A percentile compares a stretch with the other conserved stretches of the same genome.
phyloP scores from a whole-genome alignment of 306 rosid species.

The Malus domestica region DNA sequence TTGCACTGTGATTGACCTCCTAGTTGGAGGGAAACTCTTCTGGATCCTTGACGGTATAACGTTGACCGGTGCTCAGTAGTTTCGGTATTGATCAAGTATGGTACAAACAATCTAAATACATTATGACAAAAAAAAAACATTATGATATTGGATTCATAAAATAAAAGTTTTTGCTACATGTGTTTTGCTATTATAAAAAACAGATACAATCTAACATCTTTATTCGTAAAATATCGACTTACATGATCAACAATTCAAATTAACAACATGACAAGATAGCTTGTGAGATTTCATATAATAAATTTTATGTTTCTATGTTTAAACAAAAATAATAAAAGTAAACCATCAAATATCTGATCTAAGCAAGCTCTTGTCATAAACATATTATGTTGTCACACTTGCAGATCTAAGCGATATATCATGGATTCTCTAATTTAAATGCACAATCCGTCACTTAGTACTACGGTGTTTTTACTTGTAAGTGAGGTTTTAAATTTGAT shows the following conservation, averaged over 20 bases:
- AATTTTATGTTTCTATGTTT: too few species aligned
- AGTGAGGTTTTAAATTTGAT: too few species aligned
- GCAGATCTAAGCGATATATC: background rate
- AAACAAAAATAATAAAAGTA: too few species aligned
- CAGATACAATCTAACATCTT: background rate
- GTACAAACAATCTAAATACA: background rate
- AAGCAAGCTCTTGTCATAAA: background rate
- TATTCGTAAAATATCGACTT: background rate
- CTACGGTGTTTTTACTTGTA: too few species aligned
- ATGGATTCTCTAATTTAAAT: background rate
- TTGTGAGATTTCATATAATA: background rate
- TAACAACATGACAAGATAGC: background rate
- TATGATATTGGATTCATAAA: background rate
- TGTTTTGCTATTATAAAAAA: background rate
- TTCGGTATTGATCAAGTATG: too few species aligned
- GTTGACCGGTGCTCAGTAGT: too few species aligned
- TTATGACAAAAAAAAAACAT: background rate
- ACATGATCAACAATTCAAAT: background rate
- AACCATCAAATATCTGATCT: background rate
- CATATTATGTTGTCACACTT: background rate
- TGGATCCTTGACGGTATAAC: too few species aligned
- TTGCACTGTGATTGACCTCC: too few species aligned
- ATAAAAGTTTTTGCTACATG: background rate
- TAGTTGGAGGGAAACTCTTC: too few species aligned
- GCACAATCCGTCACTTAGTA: background rate